Evolutionary conservation across 2,329 filamentous ascomycete genomes (phyloP).

Genomic region (Westerdykella ornata): DNA sequence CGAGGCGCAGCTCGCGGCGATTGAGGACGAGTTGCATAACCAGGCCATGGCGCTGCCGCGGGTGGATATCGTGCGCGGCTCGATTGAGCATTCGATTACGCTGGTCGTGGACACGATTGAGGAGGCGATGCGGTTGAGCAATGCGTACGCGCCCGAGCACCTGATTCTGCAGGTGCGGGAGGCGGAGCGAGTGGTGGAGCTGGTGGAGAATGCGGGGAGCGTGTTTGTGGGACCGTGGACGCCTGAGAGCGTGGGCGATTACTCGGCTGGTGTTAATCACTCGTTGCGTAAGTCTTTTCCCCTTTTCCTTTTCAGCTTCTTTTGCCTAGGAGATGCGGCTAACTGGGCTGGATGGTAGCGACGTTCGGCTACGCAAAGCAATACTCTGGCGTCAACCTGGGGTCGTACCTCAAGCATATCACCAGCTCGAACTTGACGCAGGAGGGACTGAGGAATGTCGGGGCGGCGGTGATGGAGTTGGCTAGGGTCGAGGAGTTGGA

Average conservation of each 20-base stretch:
- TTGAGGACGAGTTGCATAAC: constrained; percentile 83
- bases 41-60: constrained; percentile 83
- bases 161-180: constrained; percentile 83
- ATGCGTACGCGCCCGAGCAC: constrained; percentile 93
- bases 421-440: constrained; percentile 86
- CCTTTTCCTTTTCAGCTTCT: not conserved
- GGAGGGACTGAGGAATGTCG: constrained; percentile 78
- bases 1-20: constrained; percentile 66
- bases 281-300: constrained; percentile 69
- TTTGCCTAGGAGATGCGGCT: not conserved
- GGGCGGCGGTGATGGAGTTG: constrained; percentile 85
- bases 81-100: constrained; percentile 87
- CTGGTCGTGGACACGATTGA: constrained; percentile 68
- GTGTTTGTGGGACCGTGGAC: constrained; percentile 97
- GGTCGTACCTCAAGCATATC: constrained; percentile 95
- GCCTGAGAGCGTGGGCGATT: constrained; percentile 94
- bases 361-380: constrained; percentile 98
- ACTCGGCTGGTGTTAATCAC: constrained; percentile 96
- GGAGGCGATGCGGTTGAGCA: constrained; percentile 74
- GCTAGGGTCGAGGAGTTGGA: constrained; percentile 92
- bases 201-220: constrained; percentile 88
- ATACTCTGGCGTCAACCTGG: constrained; percentile 94
- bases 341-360: constrained; percentile 49
- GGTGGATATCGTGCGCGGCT: constrained; percentile 84
- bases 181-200: constrained; percentile 64